Evolutionary conservation across 169 alveolate species (phyloP).

Genomic region (Plasmodium sp.): DNA sequence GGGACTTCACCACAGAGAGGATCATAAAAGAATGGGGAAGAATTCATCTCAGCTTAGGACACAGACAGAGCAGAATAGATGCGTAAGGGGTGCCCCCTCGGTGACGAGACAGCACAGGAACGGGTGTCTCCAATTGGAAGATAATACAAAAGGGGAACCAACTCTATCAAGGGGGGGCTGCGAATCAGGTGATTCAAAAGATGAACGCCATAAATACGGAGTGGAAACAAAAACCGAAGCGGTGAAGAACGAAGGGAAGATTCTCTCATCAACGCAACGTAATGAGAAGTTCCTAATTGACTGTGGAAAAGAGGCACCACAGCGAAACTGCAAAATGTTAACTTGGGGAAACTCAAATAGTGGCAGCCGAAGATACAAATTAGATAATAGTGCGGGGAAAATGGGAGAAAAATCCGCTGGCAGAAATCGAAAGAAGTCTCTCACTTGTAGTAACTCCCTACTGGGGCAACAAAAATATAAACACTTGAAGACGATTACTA

Average conservation of each 20-base stretch:
- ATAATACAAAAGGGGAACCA: not conserved
- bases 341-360: not conserved
- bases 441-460: not conserved
- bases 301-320: not conserved
- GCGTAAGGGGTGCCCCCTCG: not conserved
- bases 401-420: not conserved
- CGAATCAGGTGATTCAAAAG: not conserved
- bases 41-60: not conserved
- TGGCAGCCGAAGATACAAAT: not conserved
- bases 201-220: not conserved
- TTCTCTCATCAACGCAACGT: not conserved
- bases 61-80: not conserved
- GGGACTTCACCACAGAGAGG: not conserved
- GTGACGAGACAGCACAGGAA: not conserved
- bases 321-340: not conserved
- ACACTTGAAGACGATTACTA: slow-evolving; percentile 38
- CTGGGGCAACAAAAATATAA: not conserved
- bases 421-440: not conserved
- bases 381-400: not conserved
- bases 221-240: not conserved
- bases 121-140: not conserved
- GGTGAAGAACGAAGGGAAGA: not conserved
- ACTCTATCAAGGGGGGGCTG: not conserved
- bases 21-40: not conserved
- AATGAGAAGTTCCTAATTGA: not conserved